Base-by-base conservation (phyloP, 805 yeast species). In the Saccharomycopsis schoenii region DNA sequence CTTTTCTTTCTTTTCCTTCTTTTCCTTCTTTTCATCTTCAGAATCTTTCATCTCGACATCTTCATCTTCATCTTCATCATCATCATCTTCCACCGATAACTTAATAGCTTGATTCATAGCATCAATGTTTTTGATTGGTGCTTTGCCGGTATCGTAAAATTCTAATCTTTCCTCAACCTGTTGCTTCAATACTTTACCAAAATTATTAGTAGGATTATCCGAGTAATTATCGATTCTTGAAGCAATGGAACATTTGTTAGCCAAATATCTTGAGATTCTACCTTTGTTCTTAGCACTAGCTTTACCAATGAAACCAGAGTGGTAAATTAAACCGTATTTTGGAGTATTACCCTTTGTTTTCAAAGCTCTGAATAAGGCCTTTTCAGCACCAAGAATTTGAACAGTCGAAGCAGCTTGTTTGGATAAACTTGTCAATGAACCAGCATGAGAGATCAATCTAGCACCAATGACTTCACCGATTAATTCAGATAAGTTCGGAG, bases 381-480 rank as follows among this genome's bases (percentile, higher is more conserved):
- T 91, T 78, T 91, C 97, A 69, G 97, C 97, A 77, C 97, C 97
- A 72, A 91, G 82, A 69, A 91, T 91, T 81, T 94, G 99, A 64
- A 94, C 97, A 63, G 99, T 94, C 25, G 99, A 94, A 61, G 99
- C 99, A 70, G 99, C 98, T 79, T 92, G 97, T 74, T 94, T 94
- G 62, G 98, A 91, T 74, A 94, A 80, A 78, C 88, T 93, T 66
- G 97, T 92, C 74, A 94, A 82, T 68, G 97, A 91, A 76, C 99
- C 99, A 65, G 99, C 97, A 71, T 94, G 98, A 62, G 99, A 93
- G 67, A 94, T 94, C 70, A 94, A 83, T 76, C 99, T 84, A 57
- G 99, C 99, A 78, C 99, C 99, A 67, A 94, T 96, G 74, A 93
- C 94, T 80, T 94, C 99, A 74, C 99, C 99, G 72, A 94, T 93